phyloP scores from a whole-genome alignment of 257 asterid species.

The Gentiana dahurica region DNA sequence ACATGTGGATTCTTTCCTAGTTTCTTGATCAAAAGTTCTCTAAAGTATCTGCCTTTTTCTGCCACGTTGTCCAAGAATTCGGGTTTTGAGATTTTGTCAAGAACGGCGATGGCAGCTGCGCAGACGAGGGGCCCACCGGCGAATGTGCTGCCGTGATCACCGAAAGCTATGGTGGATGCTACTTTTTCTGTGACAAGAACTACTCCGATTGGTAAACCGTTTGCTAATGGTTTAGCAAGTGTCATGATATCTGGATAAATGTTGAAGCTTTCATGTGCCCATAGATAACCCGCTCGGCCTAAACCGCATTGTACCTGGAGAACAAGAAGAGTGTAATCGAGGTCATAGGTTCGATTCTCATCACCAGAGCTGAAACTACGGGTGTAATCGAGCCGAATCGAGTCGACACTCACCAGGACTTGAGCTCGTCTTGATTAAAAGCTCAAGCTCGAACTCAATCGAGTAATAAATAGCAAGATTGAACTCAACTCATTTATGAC shows the following conservation, averaged over 20 bases:
- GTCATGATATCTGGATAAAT: slow-evolving; percentile 89
- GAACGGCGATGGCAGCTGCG: slow-evolving; percentile 60
- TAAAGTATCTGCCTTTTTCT: slow-evolving; percentile 61
- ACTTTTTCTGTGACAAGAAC: slow-evolving; percentile 61
- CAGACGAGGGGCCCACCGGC: slow-evolving; percentile 95
- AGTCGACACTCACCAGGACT: too few relatives aligned
- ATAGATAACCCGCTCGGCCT: slow-evolving; percentile 82
- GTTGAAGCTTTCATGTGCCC: slow-evolving; percentile 80
- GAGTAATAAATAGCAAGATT: too few relatives aligned
- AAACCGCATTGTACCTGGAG: slow-evolving; percentile 87
- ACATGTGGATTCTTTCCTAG: slow-evolving; percentile 58
- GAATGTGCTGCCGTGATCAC: slow-evolving; percentile 99
- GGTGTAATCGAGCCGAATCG: too few relatives aligned
- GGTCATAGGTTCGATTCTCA: too few relatives aligned
- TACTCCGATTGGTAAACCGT: slow-evolving; percentile 94
- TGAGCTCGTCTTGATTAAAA: too few relatives aligned
- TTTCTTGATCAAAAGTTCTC: slow-evolving; percentile 33
- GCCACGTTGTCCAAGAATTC: slow-evolving; percentile 49
- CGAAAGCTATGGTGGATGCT: slow-evolving; percentile 53
- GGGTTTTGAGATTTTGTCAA: slow-evolving; percentile 64
- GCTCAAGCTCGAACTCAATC: too few relatives aligned
- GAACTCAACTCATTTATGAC: too few relatives aligned
- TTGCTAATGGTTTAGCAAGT: slow-evolving; percentile 97
- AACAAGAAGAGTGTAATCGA: neutral
- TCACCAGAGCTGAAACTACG: too few relatives aligned